phyloP scores from a whole-genome alignment of 176 grass and related monocot genomes.

The Phoenix roebelenii region DNA sequence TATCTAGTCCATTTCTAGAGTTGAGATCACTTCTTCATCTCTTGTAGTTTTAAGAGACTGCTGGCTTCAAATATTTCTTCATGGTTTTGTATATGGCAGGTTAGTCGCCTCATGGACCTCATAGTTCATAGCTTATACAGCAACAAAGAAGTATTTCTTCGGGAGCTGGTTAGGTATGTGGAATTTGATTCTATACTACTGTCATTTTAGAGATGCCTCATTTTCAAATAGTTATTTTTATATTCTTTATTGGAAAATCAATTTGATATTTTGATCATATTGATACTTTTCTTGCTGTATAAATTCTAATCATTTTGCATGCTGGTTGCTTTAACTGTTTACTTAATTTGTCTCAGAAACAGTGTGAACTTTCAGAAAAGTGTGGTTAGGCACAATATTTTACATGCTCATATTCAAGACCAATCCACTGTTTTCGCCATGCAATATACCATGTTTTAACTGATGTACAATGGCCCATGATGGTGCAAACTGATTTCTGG shows the following conservation, averaged over 20 bases:
- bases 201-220: not conserved
- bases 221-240: not conserved
- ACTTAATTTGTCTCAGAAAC: too few species aligned
- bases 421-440: too few species aligned
- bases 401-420: too few species aligned
- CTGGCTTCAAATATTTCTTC: too few species aligned
- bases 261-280: not conserved
- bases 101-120: conserved; percentile 98
- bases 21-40: conserved; percentile 4
- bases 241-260: not conserved
- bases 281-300: too few species aligned
- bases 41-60: not conserved
- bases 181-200: not conserved
- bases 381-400: too few species aligned
- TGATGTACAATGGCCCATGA: too few species aligned
- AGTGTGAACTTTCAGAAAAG: too few species aligned
- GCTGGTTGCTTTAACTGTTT: too few species aligned
- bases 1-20: conserved; percentile 9
- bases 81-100: conserved; percentile 29
- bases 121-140: conserved; percentile 98
- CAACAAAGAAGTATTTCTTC: conserved; percentile 98
- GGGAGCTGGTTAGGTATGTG: conserved; percentile 79
- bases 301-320: too few species aligned
- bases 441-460: too few species aligned
- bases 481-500: too few species aligned